These are phyloP conservation scores for Platanus orientalis DNA, from an alignment of 164 flowering plant species.

Conservation along the genomic window DNA sequence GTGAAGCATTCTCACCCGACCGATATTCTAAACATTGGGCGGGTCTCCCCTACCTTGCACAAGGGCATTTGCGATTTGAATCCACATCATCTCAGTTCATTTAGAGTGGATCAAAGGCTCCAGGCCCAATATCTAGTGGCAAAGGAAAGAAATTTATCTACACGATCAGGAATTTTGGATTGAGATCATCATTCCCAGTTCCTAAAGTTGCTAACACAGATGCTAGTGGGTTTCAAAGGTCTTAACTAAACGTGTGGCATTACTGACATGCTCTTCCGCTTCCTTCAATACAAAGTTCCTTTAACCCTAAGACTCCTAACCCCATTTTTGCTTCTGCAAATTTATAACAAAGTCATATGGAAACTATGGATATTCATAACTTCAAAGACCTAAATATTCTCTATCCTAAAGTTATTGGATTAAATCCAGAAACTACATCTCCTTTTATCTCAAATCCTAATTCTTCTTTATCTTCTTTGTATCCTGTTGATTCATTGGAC, in stretches of 20 bases:
- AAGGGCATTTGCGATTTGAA: conserved; percentile 38
- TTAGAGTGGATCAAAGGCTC: conserved; percentile 34
- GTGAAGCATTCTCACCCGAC: conserved; percentile 2
- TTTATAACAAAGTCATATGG: too few species aligned
- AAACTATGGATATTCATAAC: too few species aligned
- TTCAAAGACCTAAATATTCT: conserved; percentile 15
- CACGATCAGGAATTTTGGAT: conserved; percentile 44
- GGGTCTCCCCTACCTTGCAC: conserved; percentile 46
- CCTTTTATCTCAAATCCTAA: conserved; percentile 12
- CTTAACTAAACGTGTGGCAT: conserved; percentile 42
- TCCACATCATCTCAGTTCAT: conserved; percentile 21
- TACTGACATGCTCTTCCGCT: too few species aligned
- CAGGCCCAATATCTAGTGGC: conserved; percentile 33
- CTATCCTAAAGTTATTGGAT: conserved; percentile 29
- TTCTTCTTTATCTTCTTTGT: conserved; percentile 8
- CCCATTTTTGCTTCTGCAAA: too few species aligned
- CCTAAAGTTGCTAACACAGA: conserved; percentile 48
- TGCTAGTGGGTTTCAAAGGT: conserved; percentile 51
- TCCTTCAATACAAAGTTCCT: too few species aligned
- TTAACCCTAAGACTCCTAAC: too few species aligned
- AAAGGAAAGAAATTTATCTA: conserved; percentile 51
- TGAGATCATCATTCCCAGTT: conserved; percentile 31
- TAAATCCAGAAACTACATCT: conserved; percentile 30
- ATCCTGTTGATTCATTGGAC: conserved; percentile 5
- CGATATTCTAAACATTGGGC: conserved; percentile 30